Conservation (phyloP, 2,329 filamentous ascomycete genomes). For the Stemphylium vesicarium region DNA sequence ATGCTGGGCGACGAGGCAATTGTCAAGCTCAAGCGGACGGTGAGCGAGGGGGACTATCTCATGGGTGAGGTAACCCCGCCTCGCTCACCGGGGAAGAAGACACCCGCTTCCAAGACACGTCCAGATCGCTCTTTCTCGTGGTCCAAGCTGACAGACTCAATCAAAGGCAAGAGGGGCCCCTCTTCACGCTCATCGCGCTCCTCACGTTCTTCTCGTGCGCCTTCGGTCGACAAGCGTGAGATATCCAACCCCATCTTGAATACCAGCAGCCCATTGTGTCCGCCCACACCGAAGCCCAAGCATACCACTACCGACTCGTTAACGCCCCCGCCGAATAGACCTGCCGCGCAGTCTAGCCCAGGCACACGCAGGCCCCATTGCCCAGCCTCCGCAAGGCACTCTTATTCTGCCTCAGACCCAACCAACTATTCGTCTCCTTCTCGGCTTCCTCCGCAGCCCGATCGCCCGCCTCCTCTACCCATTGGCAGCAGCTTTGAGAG, state of each 20-base stretch:
- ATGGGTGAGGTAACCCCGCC: constrained; percentile 24
- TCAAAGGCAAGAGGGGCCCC: constrained; percentile 29
- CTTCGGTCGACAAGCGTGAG: constrained; percentile 27
- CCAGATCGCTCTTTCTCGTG: constrained; percentile 34
- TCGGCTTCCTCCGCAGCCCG: constrained; percentile 11
- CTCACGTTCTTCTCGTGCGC: constrained; percentile 17
- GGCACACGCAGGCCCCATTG: constrained; percentile 3
- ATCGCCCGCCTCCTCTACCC: constrained; percentile 19
- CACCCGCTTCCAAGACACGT: constrained; percentile 4
- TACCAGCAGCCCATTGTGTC: constrained; percentile 23
- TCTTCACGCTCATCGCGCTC: constrained; percentile 18
- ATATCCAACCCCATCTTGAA: constrained; percentile 38
- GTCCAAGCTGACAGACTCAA: constrained; percentile 35
- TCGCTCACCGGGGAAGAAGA: constrained; percentile 14
- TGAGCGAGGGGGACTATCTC: constrained; percentile 30
- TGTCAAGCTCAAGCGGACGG: constrained; percentile 33
- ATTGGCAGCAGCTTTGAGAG: constrained; percentile 23
- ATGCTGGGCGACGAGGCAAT: constrained; percentile 28
- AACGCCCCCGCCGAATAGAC: neutral
- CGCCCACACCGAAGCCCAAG: constrained; percentile 12
- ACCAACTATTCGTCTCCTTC: constrained; percentile 22
- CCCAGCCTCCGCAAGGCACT: constrained; percentile 14
- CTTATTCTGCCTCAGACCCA: constrained; percentile 31
- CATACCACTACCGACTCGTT: constrained; percentile 6
- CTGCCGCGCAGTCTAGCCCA: constrained; percentile 20